Evolutionary conservation across 192 early-diverging fungal genomes (phyloP).

Genomic region (Diversispora epigaea): DNA sequence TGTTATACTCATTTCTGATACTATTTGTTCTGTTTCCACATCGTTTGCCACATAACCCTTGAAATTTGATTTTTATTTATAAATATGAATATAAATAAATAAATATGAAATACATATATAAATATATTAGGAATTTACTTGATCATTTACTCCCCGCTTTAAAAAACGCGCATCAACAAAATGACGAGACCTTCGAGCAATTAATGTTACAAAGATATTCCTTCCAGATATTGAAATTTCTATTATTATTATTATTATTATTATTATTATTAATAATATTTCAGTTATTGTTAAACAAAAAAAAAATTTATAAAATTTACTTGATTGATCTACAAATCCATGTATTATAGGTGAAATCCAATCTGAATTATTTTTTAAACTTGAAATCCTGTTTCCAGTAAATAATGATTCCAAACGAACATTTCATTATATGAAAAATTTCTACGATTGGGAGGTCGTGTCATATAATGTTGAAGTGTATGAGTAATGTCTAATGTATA

Average conservation of each 20-base stretch:
- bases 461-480: constrained; percentile 87
- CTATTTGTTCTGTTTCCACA: constrained; percentile 98
- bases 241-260: constrained; percentile 35
- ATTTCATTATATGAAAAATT: constrained; percentile 65
- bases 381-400: constrained; percentile 65
- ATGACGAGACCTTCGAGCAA: constrained; percentile 89
- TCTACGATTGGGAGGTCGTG: constrained; percentile 43
- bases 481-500: constrained; percentile 96
- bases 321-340: constrained; percentile 97
- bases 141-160: constrained; percentile 91
- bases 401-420: constrained; percentile 95
- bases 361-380: constrained; percentile 62
- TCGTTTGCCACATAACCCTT: constrained; percentile 98
- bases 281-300: neutral
- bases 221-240: constrained; percentile 89
- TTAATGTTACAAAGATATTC: constrained; percentile 88
- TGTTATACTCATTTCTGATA: constrained; percentile 85
- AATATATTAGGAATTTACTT: constrained; percentile 46
- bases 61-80: neutral
- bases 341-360: constrained; percentile 86
- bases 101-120: neutral
- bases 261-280: neutral
- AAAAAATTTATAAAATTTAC: constrained; percentile 47
- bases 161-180: constrained; percentile 96
- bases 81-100: neutral